Conservation (phyloP, 768 basidiomycete species). For the Chiua virens region DNA sequence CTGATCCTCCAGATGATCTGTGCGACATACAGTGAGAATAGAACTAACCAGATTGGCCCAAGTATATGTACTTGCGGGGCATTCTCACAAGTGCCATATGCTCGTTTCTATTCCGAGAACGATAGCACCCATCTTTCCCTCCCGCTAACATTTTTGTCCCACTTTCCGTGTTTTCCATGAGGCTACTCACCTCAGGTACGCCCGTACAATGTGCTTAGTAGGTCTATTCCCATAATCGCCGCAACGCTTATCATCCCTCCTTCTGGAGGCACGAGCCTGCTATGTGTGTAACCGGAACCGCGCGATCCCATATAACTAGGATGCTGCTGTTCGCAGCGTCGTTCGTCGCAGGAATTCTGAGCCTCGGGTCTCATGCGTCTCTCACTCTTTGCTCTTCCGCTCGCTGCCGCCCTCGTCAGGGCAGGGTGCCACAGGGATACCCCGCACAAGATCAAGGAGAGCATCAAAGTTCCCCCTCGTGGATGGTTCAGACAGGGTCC, state of each 20-base stretch:
- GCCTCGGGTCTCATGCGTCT: constrained; percentile 7
- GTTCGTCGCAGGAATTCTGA: background rate
- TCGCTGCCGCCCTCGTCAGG: constrained; percentile 10
- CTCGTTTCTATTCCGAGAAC: constrained; percentile 4
- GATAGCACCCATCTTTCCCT: background rate
- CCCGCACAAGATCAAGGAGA: constrained; percentile 47
- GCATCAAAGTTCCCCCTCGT: constrained; percentile 40
- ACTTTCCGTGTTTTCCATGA: background rate
- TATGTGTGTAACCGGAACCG: background rate
- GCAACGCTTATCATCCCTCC: background rate
- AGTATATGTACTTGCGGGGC: background rate
- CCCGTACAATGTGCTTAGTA: background rate
- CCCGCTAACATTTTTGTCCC: background rate
- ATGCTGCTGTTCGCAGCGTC: background rate
- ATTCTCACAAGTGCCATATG: background rate
- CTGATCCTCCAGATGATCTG: too few relatives aligned
- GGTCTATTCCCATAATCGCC: too few relatives aligned
- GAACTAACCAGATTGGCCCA: background rate
- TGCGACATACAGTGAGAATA: background rate
- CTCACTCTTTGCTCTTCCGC: constrained; percentile 9
- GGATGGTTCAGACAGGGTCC: constrained; percentile 48
- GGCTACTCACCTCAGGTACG: background rate
- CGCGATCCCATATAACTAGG: constrained; percentile 9
- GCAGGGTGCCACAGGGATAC: constrained; percentile 10
- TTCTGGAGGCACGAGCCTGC: too few relatives aligned